A percentile compares a stretch with the other conserved stretches of the same genome.
These are phyloP conservation scores for Fusarium algeriense DNA, from an alignment of 2,329 filamentous ascomycete species.

Conservation along the genomic window DNA sequence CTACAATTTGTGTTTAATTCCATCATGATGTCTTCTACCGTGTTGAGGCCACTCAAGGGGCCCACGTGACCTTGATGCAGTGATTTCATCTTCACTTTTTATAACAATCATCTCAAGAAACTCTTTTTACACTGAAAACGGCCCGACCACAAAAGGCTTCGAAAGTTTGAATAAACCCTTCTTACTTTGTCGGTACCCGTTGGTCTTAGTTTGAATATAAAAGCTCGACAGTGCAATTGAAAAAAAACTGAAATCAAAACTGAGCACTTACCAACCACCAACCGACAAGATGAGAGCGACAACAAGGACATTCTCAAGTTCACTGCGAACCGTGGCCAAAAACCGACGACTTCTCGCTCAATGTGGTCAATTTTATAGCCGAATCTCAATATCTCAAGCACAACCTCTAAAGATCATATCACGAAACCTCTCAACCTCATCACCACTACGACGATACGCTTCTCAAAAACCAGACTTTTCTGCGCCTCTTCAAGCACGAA, in stretches of 20 bases:
- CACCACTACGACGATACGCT: constrained; percentile 3
- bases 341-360: neutral
- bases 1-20: neutral
- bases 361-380: neutral
- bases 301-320: constrained; percentile 8
- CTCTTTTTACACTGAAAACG: neutral
- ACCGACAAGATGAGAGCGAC: constrained; percentile 10
- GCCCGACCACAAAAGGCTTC: neutral
- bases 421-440: constrained; percentile 1
- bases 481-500: constrained; percentile 54
- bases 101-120: neutral
- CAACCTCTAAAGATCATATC: neutral
- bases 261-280: neutral
- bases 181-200: neutral
- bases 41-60: constrained; percentile 1
- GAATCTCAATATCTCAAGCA: neutral
- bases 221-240: neutral
- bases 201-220: neutral
- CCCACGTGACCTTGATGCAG: constrained; percentile 39
- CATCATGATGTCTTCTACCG: neutral
- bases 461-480: constrained; percentile 55
- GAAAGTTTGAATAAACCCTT: accelerated
- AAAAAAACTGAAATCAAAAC: neutral
- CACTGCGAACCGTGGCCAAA: neutral
- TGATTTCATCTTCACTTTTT: constrained; percentile 15